Percentiles rank a stretch among this genome's conserved stretches.
Evolutionary conservation across 345 rosid species (phyloP).

Genomic region (Hibiscus syriacus): DNA sequence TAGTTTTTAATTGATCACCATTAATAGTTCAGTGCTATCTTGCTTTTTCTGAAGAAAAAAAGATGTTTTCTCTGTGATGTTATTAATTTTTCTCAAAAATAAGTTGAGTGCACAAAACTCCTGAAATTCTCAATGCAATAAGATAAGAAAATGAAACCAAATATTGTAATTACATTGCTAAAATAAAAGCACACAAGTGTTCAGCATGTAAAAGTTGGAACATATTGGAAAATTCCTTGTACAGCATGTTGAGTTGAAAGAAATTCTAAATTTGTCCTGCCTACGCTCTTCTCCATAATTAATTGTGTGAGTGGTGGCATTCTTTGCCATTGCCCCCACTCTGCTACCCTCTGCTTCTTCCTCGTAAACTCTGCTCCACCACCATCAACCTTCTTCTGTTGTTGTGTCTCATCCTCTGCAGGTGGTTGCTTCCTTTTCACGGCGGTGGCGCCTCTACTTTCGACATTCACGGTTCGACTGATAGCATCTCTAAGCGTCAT

Average conservation of each 20-base stretch:
- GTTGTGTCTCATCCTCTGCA: background rate
- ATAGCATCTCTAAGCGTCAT: background rate
- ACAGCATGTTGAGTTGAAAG: background rate
- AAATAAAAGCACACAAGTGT: background rate
- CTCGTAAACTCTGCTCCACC: background rate
- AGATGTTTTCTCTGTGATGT: no score
- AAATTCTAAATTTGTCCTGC: background rate
- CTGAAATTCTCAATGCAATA: no score
- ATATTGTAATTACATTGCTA: background rate
- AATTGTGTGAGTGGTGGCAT: background rate
- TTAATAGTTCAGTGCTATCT: no score
- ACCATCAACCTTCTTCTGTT: background rate
- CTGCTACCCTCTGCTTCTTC: background rate
- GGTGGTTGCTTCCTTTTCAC: background rate
- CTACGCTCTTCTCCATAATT: background rate
- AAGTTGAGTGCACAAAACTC: no score
- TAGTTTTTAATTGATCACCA: no score
- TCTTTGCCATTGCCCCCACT: background rate
- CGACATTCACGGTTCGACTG: background rate
- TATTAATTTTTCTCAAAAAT: no score
- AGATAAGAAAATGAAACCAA: no score
- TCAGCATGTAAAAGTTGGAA: no score
- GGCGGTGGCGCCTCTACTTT: background rate
- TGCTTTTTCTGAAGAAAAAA: no score
- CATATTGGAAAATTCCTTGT: no score